Evolutionary conservation across 23 red algal species (phyloP).

Genomic region (Chondrus crispus): DNA sequence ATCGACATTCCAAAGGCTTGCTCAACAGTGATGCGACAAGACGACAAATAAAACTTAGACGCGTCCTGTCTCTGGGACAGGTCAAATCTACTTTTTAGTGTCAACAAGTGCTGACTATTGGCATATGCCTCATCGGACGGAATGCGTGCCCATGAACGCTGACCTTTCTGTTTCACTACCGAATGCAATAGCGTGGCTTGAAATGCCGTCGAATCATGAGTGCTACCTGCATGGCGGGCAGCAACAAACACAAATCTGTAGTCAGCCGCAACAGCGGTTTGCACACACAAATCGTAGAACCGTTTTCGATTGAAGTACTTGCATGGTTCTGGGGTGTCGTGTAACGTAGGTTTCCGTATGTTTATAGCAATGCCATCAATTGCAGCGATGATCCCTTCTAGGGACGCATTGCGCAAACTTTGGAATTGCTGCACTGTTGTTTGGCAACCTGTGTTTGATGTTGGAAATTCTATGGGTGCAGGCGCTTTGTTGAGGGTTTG

Average conservation of each 20-base stretch:
- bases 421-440: background rate
- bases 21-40: background rate
- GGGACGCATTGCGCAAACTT: background rate
- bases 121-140: background rate
- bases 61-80: background rate
- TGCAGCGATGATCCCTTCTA: background rate
- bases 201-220: background rate
- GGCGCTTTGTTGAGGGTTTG: background rate
- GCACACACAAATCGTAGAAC: background rate
- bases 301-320: background rate
- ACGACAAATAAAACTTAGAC: background rate
- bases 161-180: background rate
- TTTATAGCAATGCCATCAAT: background rate
- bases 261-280: background rate
- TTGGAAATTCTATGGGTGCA: background rate
- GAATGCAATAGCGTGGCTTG: background rate
- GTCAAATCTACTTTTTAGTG: background rate
- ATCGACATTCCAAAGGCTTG: background rate
- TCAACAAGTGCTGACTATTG: background rate
- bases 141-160: background rate
- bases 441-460: background rate
- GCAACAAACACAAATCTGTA: background rate
- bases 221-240: background rate
- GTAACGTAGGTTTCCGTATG: background rate
- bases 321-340: background rate